Base-by-base conservation (phyloP, 352 stramenopile species). In the Stephanocyclus meneghinianus region DNA sequence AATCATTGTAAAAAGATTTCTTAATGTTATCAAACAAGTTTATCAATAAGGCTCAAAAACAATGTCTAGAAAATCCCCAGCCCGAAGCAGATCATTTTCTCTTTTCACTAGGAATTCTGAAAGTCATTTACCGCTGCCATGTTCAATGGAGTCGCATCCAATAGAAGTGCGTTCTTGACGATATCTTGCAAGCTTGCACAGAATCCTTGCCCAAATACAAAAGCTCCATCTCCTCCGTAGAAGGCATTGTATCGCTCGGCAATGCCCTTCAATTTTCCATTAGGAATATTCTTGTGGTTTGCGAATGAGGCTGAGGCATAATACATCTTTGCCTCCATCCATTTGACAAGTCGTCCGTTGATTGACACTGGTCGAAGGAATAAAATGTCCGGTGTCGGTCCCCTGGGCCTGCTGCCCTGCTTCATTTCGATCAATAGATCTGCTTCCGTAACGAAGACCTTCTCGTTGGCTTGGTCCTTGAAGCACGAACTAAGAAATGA, bases 261-360 rank as follows among this genome's bases (percentile, higher is more conserved):
- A 4, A 74, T 74, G 13, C 42, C 26, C 10, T 37, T 10, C 55
- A 74, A 42, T 21, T 74, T 74, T 21, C 66, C 66, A 65, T 74
- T 74, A 1, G 66, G 66, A 51, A 74, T 45, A 10, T 50, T 61
- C 21, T 66, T 51, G 45, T 65, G 64, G 13, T 66, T 37, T 57
- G 66, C 47, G 21, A 51, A 66, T 30, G 55, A 57, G 11, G 30
- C 30, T n/a, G 66, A 74, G 5, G 4, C 66, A 65, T 74, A 74
- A n/a, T 66, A 74, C 30, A 74, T 48, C 44, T 74, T 74, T 26
- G 66, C 66, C 45, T 74, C 66, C 53, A 74, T 74, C 66, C 66
- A 74, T 45, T 74, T 74, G 45, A 74, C 66, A 51, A 74, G 55
- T 40, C 55, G 47, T 16, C 66, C 66, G 44, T 74, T 74, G 18